Conservation (phyloP, 2,329 filamentous ascomycete species). For the Davidsoniella eucalypti region DNA sequence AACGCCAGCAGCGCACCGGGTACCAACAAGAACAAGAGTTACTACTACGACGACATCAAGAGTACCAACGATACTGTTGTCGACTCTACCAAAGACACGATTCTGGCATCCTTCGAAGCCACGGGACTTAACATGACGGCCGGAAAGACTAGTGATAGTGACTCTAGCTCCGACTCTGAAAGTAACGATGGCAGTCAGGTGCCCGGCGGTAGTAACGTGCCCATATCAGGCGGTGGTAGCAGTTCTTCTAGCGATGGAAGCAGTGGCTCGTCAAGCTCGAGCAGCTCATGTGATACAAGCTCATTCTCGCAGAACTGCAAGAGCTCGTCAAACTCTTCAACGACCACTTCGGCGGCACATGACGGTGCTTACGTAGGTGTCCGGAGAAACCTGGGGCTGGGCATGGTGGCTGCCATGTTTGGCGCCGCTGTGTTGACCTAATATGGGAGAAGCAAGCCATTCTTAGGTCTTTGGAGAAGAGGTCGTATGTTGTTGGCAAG, state of each 20-base stretch:
- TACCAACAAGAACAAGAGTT: conserved; percentile 50
- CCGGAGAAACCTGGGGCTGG: neutral
- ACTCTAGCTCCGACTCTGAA: conserved; percentile 11
- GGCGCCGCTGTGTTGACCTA: neutral
- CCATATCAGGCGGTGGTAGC: neutral
- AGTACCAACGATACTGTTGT: conserved; percentile 64
- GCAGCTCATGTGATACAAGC: conserved; percentile 5
- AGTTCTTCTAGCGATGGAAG: conserved; percentile 6
- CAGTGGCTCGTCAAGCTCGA: conserved; percentile 8
- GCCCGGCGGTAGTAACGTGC: conserved; percentile 13
- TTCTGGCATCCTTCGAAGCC: conserved; percentile 65
- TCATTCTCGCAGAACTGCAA: conserved; percentile 13
- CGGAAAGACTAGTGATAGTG: conserved; percentile 18
- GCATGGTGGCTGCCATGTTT: neutral
- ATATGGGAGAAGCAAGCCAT: no score
- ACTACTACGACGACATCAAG: conserved; percentile 50
- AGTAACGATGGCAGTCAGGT: conserved; percentile 12
- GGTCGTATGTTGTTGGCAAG: no score
- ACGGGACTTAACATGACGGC: conserved; percentile 59
- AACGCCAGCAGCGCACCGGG: conserved; percentile 46
- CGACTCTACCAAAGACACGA: conserved; percentile 57
- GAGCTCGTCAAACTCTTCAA: neutral
- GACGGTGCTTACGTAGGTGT: neutral
- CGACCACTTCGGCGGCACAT: neutral
- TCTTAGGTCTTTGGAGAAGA: no score